These are phyloP conservation scores for Candida krabiensis DNA, from an alignment of 805 yeast genomes.

Conservation along the genomic window DNA sequence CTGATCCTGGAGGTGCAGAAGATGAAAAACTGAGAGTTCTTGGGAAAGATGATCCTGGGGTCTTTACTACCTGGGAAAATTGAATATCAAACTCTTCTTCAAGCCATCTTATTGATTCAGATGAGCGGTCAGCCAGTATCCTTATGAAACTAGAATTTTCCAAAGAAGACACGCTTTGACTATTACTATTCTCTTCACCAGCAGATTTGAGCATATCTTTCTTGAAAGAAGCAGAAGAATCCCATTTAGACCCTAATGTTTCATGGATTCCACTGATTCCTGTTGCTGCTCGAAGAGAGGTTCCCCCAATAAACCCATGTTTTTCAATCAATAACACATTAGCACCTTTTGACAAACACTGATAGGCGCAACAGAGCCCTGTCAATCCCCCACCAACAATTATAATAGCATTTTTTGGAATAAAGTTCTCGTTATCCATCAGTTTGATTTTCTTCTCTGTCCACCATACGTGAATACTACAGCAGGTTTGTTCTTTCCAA, in stretches of 20 bases:
- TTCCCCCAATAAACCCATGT: slow-evolving; percentile 58
- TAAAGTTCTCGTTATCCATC: background rate
- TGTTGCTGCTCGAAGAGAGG: slow-evolving; percentile 60
- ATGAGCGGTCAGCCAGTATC: slow-evolving; percentile 57
- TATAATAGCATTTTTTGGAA: slow-evolving; percentile 42
- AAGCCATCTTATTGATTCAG: slow-evolving; percentile 71
- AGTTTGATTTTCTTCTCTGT: too few relatives aligned
- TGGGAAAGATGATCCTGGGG: slow-evolving; percentile 14
- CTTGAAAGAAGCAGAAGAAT: slow-evolving; percentile 57
- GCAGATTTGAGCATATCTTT: slow-evolving; percentile 67
- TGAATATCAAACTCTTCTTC: slow-evolving; percentile 61
- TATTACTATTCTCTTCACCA: slow-evolving; percentile 28
- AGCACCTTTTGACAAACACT: slow-evolving; percentile 41
- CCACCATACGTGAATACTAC: too few relatives aligned
- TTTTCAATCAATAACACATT: slow-evolving; percentile 57
- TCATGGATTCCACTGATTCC: slow-evolving; percentile 72
- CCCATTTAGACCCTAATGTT: slow-evolving; percentile 47
- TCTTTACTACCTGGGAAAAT: slow-evolving; percentile 14
- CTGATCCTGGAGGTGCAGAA: slow-evolving; percentile 54
- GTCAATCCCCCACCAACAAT: slow-evolving; percentile 68
- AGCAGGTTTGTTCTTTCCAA: too few relatives aligned
- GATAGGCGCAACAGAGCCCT: slow-evolving; percentile 63
- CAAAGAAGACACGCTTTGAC: slow-evolving; percentile 55
- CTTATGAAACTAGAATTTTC: slow-evolving; percentile 21
- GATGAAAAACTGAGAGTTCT: slow-evolving; percentile 15